Evolutionary conservation across 2,329 filamentous ascomycete species (phyloP).

Genomic region (Venturia oleaginea): DNA sequence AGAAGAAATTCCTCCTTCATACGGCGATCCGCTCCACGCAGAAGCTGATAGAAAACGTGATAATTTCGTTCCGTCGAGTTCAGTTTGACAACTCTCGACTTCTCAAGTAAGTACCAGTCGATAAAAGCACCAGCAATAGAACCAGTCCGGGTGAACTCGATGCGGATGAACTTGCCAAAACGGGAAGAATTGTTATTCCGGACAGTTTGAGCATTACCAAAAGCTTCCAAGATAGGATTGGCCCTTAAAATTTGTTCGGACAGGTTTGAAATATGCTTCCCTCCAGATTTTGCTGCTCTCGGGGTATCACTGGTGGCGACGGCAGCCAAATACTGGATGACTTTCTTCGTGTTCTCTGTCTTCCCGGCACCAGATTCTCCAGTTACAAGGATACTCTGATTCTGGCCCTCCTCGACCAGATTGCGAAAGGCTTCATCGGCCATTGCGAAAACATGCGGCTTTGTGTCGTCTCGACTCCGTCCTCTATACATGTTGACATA

Average conservation of each 20-base stretch:
- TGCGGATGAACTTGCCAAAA: constrained; percentile 97
- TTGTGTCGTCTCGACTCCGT: constrained; percentile 81
- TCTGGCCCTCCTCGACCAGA: constrained; percentile 85
- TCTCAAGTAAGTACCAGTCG: constrained; percentile 96
- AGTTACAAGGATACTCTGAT: constrained; percentile 95
- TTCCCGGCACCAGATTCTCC: constrained; percentile 97
- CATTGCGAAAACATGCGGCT: constrained; percentile 96
- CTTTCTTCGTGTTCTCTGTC: constrained; percentile 98
- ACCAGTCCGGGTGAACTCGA: constrained; percentile 81
- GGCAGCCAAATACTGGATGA: constrained; percentile 95
- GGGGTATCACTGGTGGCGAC: constrained; percentile 79
- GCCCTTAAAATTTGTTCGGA: constrained; percentile 94
- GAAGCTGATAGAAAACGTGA: constrained; percentile 92
- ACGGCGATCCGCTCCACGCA: constrained; percentile 67
- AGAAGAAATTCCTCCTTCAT: constrained; percentile 72
- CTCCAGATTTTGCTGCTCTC: constrained; percentile 46
- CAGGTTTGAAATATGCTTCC: constrained; percentile 67
- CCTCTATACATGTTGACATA: constrained; percentile 99
- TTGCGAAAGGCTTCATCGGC: constrained; percentile 95
- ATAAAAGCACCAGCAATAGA: constrained; percentile 95
- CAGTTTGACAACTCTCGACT: constrained; percentile 89
- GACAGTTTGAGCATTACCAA: constrained; percentile 96
- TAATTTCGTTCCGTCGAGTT: constrained; percentile 89
- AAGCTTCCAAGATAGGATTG: constrained; percentile 95
- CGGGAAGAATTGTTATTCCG: constrained; percentile 97